Evolutionary conservation across 192 early-diverging fungal species (phyloP), one percentile per base, ranked within the genome.

Genomic region (Coemansia sp.): DNA sequence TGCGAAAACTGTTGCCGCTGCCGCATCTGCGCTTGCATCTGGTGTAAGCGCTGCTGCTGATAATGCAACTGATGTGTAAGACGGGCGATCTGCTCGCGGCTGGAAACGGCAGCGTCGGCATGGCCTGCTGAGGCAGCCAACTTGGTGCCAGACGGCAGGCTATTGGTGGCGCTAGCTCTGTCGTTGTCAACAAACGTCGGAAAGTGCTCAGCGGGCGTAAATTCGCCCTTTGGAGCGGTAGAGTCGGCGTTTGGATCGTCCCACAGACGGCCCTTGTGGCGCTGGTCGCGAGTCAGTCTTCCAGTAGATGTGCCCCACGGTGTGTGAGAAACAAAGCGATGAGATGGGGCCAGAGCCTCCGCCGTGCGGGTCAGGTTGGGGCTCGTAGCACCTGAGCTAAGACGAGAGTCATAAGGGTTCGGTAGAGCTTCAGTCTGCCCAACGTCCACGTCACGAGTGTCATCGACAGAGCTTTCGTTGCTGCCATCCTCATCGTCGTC

Each of bases 291-390:
- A 1, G 80, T 82, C 15, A 82, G 75, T 29, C 80, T 45, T 0
- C 80, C 80, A 0, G 80, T 77, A 1, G 80, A 71, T 11, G 69
- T 38, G 17, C 80, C 80, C 80, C 80, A 82, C 15, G 80, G 80
- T 50, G 75, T 82, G 19, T 82, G 75, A 31, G 80, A 77, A 7
- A 76, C 80, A 66, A 82, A 82, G 4, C 75, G 70, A n/a, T 77
- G 80, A 15, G 75, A 15, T 25, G 80, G 69, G 4, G 68, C 75
- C 59, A 82, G 45, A 4, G 80, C 80, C 0, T 71, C 68, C 0
- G 72, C 65, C 0, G 68, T 62, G 29, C 66, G 46, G 2, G 69
- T 63, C 11, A 45, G 21, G 23, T 58, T 72, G 21, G 74, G 74
- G 62, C 74, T 81, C 14, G 62, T 62, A 21, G 78, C 41, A 1